phyloP scores from a whole-genome alignment of 345 rosid species.

The Barbarea vulgaris region DNA sequence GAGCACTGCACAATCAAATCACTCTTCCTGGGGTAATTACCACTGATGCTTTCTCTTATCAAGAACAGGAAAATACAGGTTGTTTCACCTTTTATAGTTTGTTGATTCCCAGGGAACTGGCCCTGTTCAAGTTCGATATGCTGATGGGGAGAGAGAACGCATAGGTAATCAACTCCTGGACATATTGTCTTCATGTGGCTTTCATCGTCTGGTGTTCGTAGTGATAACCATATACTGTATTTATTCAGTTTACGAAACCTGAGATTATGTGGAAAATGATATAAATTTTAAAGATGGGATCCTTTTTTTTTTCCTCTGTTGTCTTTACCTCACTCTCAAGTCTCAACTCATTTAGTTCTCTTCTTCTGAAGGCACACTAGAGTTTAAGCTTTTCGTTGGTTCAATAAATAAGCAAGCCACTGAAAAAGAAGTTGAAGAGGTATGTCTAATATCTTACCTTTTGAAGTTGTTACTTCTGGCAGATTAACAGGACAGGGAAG shows the following conservation, averaged over 20 bases:
- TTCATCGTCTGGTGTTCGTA: conserved; percentile 16
- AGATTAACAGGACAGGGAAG: conserved; percentile 19
- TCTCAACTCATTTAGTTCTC: conserved; percentile 23
- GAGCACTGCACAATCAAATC: conserved; percentile 90
- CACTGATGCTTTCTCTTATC: conserved; percentile 16
- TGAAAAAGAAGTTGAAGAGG: conserved; percentile 95
- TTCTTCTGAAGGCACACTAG: conserved; percentile 72
- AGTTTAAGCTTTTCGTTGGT: conserved; percentile 94
- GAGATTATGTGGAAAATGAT: conserved; percentile 17
- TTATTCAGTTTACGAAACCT: conserved; percentile 9
- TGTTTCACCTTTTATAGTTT: conserved; percentile 24
- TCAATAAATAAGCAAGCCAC: conserved; percentile 90
- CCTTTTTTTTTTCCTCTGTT: background rate
- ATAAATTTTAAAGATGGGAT: background rate
- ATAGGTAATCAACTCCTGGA: conserved; percentile 60
- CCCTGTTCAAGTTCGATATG: conserved; percentile 97
- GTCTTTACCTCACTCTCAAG: conserved; percentile 21
- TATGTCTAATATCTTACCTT: conserved; percentile 43
- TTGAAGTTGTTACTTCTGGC: background rate
- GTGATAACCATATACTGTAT: conserved; percentile 17
- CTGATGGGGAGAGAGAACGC: conserved; percentile 98
- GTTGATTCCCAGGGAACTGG: conserved; percentile 74
- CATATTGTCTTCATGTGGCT: conserved; percentile 15
- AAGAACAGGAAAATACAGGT: conserved; percentile 9
- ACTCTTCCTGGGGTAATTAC: conserved; percentile 90